Evolutionary conservation across 139 green algal species (phyloP), one percentile per base, ranked within the genome.

Genomic region (Chlamydomonas asymmetrica): DNA sequence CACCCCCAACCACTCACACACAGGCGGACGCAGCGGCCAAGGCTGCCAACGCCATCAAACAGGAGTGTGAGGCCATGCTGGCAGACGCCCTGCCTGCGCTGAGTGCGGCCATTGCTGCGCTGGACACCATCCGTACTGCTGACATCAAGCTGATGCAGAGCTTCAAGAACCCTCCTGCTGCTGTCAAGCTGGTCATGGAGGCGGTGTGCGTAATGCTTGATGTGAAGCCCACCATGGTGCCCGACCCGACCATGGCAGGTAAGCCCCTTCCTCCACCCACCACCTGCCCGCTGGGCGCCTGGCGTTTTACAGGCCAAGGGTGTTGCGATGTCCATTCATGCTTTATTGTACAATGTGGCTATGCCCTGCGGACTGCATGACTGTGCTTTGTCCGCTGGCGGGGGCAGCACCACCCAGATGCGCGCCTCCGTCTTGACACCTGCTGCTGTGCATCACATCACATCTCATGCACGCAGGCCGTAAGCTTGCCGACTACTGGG

Each of bases 401-500:
- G n/a, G n/a, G n/a, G n/a, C n/a, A n/a, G n/a, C n/a, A n/a, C n/a
- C n/a, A n/a, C n/a, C n/a, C n/a, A n/a, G n/a, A n/a, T n/a, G n/a
- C n/a, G n/a, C n/a, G n/a, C n/a, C n/a, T n/a, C n/a, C n/a, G n/a
- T n/a, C n/a, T n/a, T n/a, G n/a, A n/a, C n/a, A n/a, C n/a, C n/a
- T n/a, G n/a, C n/a, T n/a, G n/a, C n/a, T n/a, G n/a, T n/a, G n/a
- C n/a, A n/a, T n/a, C n/a, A n/a, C n/a, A n/a, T n/a, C n/a, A n/a
- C n/a, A n/a, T 59, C 8, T 23, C 50, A 18, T 27, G 61, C 23
- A 31, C 18, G 6, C 76, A 87, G 81, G 81, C 56, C 74, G 78
- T 34, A 86, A 95, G 85, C 69, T 94, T 25, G 73, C 88, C n/a
- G 87, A 95, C 80, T 97, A 92, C 72, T 96, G 91, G 91, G 91